Conservation (phyloP, 352 stramenopile genomes). For the Pythium guiyangense region DNA sequence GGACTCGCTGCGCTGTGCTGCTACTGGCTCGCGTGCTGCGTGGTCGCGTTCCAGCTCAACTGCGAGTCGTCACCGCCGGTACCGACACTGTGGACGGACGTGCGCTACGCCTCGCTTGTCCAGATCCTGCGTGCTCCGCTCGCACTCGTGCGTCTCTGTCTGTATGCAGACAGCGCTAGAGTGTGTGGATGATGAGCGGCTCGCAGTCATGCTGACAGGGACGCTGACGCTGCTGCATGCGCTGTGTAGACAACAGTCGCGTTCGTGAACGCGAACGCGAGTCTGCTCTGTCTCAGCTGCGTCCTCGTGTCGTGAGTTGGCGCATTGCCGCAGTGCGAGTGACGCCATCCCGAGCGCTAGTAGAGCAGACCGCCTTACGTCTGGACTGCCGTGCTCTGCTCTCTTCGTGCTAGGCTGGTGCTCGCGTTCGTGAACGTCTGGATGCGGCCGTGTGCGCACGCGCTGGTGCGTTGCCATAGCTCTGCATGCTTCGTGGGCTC, state of each 20-base stretch:
- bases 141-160: no score
- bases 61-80: no score
- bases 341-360: no score
- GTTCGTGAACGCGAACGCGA: conserved; percentile 34
- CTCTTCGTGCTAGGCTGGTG: conserved; percentile 14
- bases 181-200: background rate
- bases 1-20: conserved; percentile 19
- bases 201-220: background rate
- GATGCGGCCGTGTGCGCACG: conserved; percentile 42
- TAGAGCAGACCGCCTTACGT: background rate
- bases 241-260: conserved; percentile 26
- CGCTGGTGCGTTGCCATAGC: conserved; percentile 30
- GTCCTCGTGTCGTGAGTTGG: conserved; percentile 24
- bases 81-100: no score
- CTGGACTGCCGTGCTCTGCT: background rate
- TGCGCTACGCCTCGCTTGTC: no score
- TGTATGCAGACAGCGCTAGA: no score
- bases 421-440: conserved; percentile 30
- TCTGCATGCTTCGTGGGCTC: no score
- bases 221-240: background rate
- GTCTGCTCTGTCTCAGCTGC: conserved; percentile 25
- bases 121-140: no score
- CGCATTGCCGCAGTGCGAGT: background rate
- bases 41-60: no score
- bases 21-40: conserved; percentile 28